Percentiles rank a stretch among this genome's conserved stretches.
Conservation (phyloP, 2,329 filamentous ascomycete genomes). For the Monosporascus sp. region DNA sequence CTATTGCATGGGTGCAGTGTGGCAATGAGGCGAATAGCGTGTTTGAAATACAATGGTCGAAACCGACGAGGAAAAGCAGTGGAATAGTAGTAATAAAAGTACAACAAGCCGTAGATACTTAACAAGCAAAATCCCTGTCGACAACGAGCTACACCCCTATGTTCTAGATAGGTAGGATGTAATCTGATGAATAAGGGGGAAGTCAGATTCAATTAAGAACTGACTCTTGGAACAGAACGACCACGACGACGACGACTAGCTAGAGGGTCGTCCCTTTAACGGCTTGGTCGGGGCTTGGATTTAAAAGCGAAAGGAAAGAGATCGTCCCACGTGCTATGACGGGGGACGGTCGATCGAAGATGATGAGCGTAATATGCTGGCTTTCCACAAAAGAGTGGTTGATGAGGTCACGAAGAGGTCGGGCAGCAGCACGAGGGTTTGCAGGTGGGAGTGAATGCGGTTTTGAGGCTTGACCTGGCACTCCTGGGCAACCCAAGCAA, state of each 20-base stretch:
- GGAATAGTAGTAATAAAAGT: constrained; percentile 2
- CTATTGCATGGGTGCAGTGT: constrained; percentile 18
- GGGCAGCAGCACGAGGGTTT: constrained; percentile 11
- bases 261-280: background rate
- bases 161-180: constrained; percentile 5
- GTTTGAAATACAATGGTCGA: constrained; percentile 14
- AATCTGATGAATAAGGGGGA: constrained; percentile 6
- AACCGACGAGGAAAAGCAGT: background rate
- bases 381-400: constrained; percentile 14
- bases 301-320: background rate
- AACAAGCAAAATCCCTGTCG: background rate
- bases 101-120: background rate
- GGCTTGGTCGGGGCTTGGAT: background rate
- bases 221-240: constrained; percentile 15
- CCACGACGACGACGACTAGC: background rate
- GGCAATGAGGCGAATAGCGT: constrained; percentile 19
- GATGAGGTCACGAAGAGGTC: constrained; percentile 21
- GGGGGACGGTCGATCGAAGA: background rate
- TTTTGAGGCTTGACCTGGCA: background rate
- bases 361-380: constrained; percentile 1
- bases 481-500: background rate
- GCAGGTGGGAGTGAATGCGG: background rate
- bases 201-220: constrained; percentile 31
- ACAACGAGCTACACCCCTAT: background rate
- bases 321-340: background rate